phyloP scores from a whole-genome alignment of 2,329 filamentous ascomycete genomes.

The Penicillium crustosum region DNA sequence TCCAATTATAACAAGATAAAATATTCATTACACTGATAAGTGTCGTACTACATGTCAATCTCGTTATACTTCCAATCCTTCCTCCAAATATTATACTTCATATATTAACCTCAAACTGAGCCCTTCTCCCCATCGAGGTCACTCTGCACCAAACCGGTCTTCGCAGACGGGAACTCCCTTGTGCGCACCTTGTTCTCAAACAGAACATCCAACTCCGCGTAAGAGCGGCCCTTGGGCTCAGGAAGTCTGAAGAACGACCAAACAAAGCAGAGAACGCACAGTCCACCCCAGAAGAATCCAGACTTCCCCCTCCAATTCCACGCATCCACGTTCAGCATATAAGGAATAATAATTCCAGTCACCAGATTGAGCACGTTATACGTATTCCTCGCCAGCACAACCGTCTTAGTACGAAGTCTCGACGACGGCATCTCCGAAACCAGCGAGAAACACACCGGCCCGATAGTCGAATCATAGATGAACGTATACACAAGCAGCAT shows the following conservation, averaged over 20 bases:
- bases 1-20: neutral
- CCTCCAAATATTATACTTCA: neutral
- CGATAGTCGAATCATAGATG: slow-evolving; percentile 56
- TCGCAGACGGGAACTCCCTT: slow-evolving; percentile 62
- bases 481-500: slow-evolving; percentile 56
- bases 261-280: slow-evolving; percentile 71
- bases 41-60: neutral
- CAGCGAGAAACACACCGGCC: slow-evolving; percentile 55
- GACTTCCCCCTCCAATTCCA: slow-evolving; percentile 83
- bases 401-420: slow-evolving; percentile 55
- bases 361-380: slow-evolving; percentile 48
- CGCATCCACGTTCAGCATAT: slow-evolving; percentile 79
- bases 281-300: slow-evolving; percentile 78
- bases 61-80: neutral
- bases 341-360: slow-evolving; percentile 70
- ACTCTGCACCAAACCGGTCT: slow-evolving; percentile 34
- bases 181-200: slow-evolving; percentile 69
- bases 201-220: slow-evolving; percentile 76
- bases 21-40: neutral
- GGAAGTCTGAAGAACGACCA: slow-evolving; percentile 76
- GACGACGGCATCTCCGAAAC: slow-evolving; percentile 56
- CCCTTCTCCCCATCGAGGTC: slow-evolving; percentile 3
- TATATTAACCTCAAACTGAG: neutral
- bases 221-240: slow-evolving; percentile 72
- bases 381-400: slow-evolving; percentile 51